These are phyloP conservation scores for Boletus sensibilis DNA, from an alignment of 768 basidiomycete genomes.

Conservation along the genomic window DNA sequence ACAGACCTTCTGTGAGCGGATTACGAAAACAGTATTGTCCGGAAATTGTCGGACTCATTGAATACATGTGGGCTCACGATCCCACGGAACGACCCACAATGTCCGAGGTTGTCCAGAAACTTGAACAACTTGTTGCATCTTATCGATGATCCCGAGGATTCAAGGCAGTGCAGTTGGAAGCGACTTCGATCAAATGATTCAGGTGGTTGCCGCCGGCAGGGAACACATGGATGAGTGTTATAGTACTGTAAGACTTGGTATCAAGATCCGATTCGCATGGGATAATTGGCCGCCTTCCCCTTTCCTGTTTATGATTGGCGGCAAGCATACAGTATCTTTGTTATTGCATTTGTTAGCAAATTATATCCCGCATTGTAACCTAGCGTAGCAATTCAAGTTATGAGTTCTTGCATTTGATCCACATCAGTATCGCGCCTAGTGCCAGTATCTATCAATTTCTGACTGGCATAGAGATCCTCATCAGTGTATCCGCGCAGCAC, in stretches of 20 bases:
- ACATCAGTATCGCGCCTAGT: neutral
- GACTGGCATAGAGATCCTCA: neutral
- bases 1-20: slow-evolving; percentile 72
- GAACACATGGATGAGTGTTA: slow-evolving; percentile 3
- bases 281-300: slow-evolving; percentile 11
- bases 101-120: slow-evolving; percentile 81
- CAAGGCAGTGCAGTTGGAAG: neutral
- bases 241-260: slow-evolving; percentile 17
- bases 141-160: slow-evolving; percentile 22
- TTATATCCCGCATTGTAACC: slow-evolving; percentile 37
- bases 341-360: slow-evolving; percentile 32
- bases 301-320: slow-evolving; percentile 7
- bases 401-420: slow-evolving; percentile 1
- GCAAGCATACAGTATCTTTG: slow-evolving; percentile 26
- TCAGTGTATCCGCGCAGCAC: neutral
- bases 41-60: slow-evolving; percentile 86
- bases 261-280: slow-evolving; percentile 13
- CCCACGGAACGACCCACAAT: slow-evolving; percentile 87
- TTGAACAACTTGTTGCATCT: slow-evolving; percentile 53
- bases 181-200: neutral
- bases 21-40: slow-evolving; percentile 89
- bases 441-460: neutral
- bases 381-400: slow-evolving; percentile 33
- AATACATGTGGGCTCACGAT: slow-evolving; percentile 96
- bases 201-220: neutral